These are phyloP conservation scores for Sporothrix sp. DNA, from an alignment of 2,329 filamentous ascomycete genomes.

Conservation along the genomic window DNA sequence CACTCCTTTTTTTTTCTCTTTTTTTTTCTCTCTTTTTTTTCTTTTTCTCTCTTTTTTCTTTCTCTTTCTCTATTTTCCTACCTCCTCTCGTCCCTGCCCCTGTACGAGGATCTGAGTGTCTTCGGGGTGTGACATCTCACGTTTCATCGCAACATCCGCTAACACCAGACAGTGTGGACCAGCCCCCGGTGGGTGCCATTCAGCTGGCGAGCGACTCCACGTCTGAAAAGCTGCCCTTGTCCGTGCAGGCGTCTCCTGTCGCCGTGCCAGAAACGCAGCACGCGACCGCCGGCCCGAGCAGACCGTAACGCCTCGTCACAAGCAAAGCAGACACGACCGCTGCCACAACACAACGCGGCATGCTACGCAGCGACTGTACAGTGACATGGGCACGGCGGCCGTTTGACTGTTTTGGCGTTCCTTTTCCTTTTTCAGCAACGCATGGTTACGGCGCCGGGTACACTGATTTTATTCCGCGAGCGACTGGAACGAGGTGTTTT, in stretches of 20 bases:
- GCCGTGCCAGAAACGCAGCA: not conserved
- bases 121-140: not conserved
- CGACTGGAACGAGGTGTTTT: constrained; percentile 8
- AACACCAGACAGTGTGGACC: constrained; percentile 11
- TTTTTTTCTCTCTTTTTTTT: too few species aligned
- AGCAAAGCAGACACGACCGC: not conserved
- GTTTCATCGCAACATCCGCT: not conserved
- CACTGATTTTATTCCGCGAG: constrained; percentile 1
- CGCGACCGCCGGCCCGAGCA: not conserved
- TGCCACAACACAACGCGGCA: too few species aligned
- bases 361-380: too few species aligned
- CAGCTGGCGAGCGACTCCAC: constrained; percentile 13
- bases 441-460: constrained; percentile 7
- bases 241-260: constrained; percentile 12
- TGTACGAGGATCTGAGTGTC: too few species aligned
- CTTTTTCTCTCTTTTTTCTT: too few species aligned
- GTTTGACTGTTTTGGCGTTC: not conserved
- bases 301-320: too few species aligned
- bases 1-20: not conserved
- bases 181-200: constrained; percentile 18
- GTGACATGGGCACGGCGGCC: not conserved
- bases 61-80: too few species aligned
- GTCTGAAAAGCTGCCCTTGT: constrained; percentile 11
- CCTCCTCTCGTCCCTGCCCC: too few species aligned
- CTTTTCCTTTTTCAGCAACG: constrained; percentile 5